Evolutionary conservation across 2,329 filamentous ascomycete species (phyloP), one percentile per base, ranked within the genome.

Genomic region (Alternaria brassicae): DNA sequence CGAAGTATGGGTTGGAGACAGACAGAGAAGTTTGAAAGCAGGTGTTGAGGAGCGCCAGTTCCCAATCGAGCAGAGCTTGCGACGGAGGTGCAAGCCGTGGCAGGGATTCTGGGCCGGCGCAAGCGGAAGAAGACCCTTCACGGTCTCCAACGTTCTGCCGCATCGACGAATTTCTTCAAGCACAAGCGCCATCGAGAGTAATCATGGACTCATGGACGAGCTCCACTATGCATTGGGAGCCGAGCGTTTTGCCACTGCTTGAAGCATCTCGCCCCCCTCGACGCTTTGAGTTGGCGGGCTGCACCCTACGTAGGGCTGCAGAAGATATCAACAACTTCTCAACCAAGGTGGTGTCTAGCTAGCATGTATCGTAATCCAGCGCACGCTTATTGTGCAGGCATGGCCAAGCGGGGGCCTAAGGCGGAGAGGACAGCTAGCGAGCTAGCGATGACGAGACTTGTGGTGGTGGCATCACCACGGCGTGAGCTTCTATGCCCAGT

Each of bases 401-500:
- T 52, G 49, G 27, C 41, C 30, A 47, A 55, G 61, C 57, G 63
- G 65, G 65, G 61, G 61, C 53, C 19, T 57, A 52, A 48, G 50
- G 63, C 39, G 51, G 56, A 62, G 62, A 65, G 53, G 56, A 56
- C 53, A 56, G 52, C 45, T 49, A 54, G 53, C 37, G 12, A 61
- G 59, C 55, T 62, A 65, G 58, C 51, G 45, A 64, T 63, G 66
- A 69, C 64, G 66, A 65, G 61, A 58, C 45, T 50, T 54, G 51
- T 67, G 63, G 66, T 50, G 52, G 51, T 67, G 63, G 66, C 63
- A 64, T 71, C 69, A 71, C 66, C 61, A 70, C 63, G 58, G 67
- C 69, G 69, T 72, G 65, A 68, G 63, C 53, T 52, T 47, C 60
- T 57, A 61, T 62, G 60, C 64, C 60, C 61, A 60, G 58, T 44